Evolutionary conservation across 2,329 filamentous ascomycete species (phyloP), one percentile per base, ranked within the genome.

Genomic region (Chaetomium globosum): DNA sequence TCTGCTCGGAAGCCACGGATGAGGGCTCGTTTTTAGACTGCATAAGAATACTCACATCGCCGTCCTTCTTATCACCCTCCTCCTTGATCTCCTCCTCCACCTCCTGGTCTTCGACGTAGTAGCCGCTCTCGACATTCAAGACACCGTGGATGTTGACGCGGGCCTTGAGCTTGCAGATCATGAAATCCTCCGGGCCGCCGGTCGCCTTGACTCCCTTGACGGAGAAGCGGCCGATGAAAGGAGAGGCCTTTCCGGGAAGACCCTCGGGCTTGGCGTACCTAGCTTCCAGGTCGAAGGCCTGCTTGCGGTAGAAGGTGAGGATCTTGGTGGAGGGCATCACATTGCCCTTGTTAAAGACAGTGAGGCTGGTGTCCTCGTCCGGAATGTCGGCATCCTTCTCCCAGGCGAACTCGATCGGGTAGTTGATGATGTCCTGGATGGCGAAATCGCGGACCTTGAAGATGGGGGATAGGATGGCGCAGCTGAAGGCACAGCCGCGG

Each of bases 121-220:
- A 99, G 67, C 93, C 95, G 69, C 89, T 93, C 83, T 99, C 95
- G 46, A 99, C 90, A 76, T 98, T 98, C 71, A 99, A 84, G 66
- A 99, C 87, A 78, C 95, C 95, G 82, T 98, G 93, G 70, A 98
- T 87, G 81, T 99, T 99, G 64, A 99, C 87, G 69, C 95, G 89
- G 56, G 95, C 94, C 87, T 98, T 98, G 68, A 99, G 89, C 84
- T 99, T 99, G 89, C 95, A 99, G 75, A 98, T 96, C 94, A 99
- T 98, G 79, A 98, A 99, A 77, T 98, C 95, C 67, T 96, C 92
- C 77, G 95, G 93, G 71, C 89, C 86, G 75, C 96, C 92, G 49
- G 73, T 74, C 48, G 92, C 90, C 85, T 97, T 93, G 75, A 99
- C 94, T 54, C 91, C 91, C 87, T 99, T 99, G 78, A 99, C 93